Evolutionary conservation across 176 grass and related monocot genomes (phyloP).

Genomic region (Triticum monococcum): DNA sequence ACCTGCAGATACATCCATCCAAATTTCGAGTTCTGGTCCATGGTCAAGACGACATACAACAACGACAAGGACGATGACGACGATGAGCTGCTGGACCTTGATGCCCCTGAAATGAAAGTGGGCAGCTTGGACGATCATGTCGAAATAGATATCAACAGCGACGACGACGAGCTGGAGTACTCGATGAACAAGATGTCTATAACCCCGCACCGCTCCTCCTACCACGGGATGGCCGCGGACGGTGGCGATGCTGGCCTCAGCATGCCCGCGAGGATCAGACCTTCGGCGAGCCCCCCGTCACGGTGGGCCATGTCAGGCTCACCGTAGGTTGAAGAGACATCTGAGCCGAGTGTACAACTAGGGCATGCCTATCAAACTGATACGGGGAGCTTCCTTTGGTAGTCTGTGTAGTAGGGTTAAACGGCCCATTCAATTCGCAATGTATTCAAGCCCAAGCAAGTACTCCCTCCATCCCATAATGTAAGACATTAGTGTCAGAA

Average conservation of each 20-base stretch:
- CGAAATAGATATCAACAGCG: slow-evolving; percentile 43
- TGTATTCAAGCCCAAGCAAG: neutral
- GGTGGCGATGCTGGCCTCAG: slow-evolving; percentile 13
- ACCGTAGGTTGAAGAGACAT: neutral
- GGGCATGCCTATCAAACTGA: too few relatives aligned
- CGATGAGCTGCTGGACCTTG: slow-evolving; percentile 49
- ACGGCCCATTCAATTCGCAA: neutral
- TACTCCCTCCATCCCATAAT: too few relatives aligned
- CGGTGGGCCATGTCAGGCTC: neutral
- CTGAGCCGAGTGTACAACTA: neutral
- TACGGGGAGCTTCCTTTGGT: too few relatives aligned
- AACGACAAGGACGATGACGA: slow-evolving; percentile 47
- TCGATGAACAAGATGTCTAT: slow-evolving; percentile 87
- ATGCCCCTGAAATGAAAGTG: slow-evolving; percentile 51
- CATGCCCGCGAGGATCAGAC: slow-evolving; percentile 87
- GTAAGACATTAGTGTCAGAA: too few relatives aligned
- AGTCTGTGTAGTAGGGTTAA: neutral
- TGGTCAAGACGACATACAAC: slow-evolving; percentile 60
- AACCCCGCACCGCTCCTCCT: slow-evolving; percentile 51
- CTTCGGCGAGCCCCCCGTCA: slow-evolving; percentile 67
- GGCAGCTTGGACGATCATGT: slow-evolving; percentile 47
- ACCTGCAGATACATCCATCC: slow-evolving; percentile 72
- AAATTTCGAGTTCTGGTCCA: slow-evolving; percentile 88
- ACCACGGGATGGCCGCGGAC: slow-evolving; percentile 10
- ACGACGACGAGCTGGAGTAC: slow-evolving; percentile 55